These are phyloP conservation scores for Arthrobotrys entomopaga DNA, from an alignment of 2,329 filamentous ascomycete species.

Conservation along the genomic window DNA sequence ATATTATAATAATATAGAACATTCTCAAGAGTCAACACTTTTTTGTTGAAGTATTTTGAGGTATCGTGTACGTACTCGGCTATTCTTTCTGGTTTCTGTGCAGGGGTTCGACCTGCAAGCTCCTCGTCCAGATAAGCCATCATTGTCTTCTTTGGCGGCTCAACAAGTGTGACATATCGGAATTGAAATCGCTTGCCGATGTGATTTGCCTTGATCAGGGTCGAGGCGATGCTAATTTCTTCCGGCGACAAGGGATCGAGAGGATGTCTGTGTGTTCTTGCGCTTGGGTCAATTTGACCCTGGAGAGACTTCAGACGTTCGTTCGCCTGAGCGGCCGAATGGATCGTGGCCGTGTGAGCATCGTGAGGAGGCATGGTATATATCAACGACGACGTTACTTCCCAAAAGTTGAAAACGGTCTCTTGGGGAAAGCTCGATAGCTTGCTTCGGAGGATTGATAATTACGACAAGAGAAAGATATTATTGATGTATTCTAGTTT, in stretches of 20 bases:
- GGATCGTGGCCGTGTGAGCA: constrained; percentile 25
- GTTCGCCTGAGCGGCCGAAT: constrained; percentile 48
- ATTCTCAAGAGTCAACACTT: constrained; percentile 6
- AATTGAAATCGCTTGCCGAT: constrained; percentile 55
- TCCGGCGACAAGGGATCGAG: constrained; percentile 69
- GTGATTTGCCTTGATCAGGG: constrained; percentile 63
- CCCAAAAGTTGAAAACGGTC: background rate
- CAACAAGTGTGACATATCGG: constrained; percentile 75
- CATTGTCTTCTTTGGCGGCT: constrained; percentile 71
- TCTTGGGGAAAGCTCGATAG: background rate
- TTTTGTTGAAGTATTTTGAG: constrained; percentile 21
- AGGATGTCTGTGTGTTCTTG: constrained; percentile 63
- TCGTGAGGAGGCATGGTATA: constrained; percentile 23
- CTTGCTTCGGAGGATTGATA: constrained; percentile 8
- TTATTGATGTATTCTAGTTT: background rate
- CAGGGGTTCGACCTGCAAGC: constrained; percentile 66
- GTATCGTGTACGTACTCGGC: constrained; percentile 67
- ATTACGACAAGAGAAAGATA: background rate
- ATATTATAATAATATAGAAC: constrained; percentile 17
- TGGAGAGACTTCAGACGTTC: constrained; percentile 49
- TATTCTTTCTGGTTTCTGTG: constrained; percentile 66
- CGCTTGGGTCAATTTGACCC: constrained; percentile 31
- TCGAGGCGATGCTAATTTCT: constrained; percentile 67
- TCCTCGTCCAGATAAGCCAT: constrained; percentile 73
- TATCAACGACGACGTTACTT: background rate